Evolutionary conservation across 2,329 filamentous ascomycete species (phyloP).

Genomic region (Aureobasidium pullulans): DNA sequence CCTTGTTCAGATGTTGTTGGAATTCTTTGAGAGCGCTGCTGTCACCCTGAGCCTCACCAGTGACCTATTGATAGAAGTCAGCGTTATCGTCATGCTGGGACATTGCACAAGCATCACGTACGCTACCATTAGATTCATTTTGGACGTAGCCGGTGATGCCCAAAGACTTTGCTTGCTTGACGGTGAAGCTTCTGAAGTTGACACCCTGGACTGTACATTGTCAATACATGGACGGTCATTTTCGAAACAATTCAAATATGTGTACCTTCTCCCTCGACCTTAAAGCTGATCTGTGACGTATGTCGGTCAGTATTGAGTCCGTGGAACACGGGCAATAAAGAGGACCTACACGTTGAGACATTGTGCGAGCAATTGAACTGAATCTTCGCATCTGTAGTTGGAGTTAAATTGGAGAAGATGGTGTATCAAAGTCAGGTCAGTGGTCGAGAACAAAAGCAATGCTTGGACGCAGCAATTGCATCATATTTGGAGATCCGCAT

Average conservation of each 20-base stretch:
- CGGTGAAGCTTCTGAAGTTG: slow-evolving; percentile 42
- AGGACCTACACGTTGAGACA: slow-evolving; percentile 26
- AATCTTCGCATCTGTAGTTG: slow-evolving; percentile 14
- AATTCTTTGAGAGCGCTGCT: slow-evolving; percentile 60
- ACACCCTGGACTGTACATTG: slow-evolving; percentile 40
- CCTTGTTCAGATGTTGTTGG: slow-evolving; percentile 65
- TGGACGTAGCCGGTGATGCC: slow-evolving; percentile 40
- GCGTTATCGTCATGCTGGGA: background rate
- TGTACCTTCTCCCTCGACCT: slow-evolving; percentile 33
- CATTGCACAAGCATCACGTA: slow-evolving; percentile 15
- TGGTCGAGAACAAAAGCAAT: background rate
- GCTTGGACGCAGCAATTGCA: background rate
- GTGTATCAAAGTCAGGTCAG: background rate
- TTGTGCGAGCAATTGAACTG: slow-evolving; percentile 16
- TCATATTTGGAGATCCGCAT: background rate
- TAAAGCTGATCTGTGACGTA: slow-evolving; percentile 37
- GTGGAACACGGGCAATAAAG: background rate
- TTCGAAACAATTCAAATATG: background rate
- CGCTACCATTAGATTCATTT: slow-evolving; percentile 40
- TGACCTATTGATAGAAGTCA: slow-evolving; percentile 51
- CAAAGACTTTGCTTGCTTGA: slow-evolving; percentile 35
- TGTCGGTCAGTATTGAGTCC: background rate
- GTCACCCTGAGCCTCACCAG: slow-evolving; percentile 79
- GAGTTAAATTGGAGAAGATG: background rate
- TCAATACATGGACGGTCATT: background rate